A percentile compares a stretch with the other conserved stretches of the same genome.
phyloP scores from a whole-genome alignment of 768 basidiomycete genomes.

The Chiua virens region DNA sequence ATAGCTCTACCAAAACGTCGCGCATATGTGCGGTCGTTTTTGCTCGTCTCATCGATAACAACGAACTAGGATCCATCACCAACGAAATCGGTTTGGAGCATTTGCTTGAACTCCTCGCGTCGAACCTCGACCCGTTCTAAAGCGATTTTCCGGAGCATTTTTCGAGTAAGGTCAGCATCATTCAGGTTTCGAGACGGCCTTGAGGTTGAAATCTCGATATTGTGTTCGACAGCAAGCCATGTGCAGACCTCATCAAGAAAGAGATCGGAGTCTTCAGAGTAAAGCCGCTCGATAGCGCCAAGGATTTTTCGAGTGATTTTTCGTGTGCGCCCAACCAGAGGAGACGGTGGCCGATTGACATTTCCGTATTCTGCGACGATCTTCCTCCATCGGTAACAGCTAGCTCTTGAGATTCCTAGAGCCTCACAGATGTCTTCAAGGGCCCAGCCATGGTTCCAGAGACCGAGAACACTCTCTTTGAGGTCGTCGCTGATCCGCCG shows the following conservation, averaged over 20 bases:
- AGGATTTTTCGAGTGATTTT: conserved; percentile 19
- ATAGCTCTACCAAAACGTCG: conserved; percentile 28
- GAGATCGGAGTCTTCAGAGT: not conserved
- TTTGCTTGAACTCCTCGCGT: conserved; percentile 1
- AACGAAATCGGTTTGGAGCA: conserved; percentile 3
- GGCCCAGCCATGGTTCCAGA: not conserved
- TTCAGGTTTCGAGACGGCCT: conserved; percentile 18
- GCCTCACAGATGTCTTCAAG: not conserved
- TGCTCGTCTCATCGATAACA: conserved; percentile 12
- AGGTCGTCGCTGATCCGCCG: no score
- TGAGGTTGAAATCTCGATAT: conserved; percentile 16
- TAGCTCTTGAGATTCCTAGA: conserved; percentile 20
- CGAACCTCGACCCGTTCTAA: not conserved
- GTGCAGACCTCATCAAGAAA: conserved; percentile 3
- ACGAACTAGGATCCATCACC: no score
- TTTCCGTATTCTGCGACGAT: conserved; percentile 20
- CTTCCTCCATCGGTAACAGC: conserved; percentile 25
- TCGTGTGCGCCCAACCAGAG: conserved; percentile 18
- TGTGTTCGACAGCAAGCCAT: conserved; percentile 22
- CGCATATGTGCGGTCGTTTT: conserved; percentile 21
- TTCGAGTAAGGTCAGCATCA: conserved; percentile 1
- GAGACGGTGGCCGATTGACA: conserved; percentile 16
- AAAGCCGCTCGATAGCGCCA: conserved; percentile 21
- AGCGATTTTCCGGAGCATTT: conserved; percentile 2
- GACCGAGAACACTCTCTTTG: no score